phyloP scores from a whole-genome alignment of 108 stramenopile species.

The Fistulifera solaris region DNA sequence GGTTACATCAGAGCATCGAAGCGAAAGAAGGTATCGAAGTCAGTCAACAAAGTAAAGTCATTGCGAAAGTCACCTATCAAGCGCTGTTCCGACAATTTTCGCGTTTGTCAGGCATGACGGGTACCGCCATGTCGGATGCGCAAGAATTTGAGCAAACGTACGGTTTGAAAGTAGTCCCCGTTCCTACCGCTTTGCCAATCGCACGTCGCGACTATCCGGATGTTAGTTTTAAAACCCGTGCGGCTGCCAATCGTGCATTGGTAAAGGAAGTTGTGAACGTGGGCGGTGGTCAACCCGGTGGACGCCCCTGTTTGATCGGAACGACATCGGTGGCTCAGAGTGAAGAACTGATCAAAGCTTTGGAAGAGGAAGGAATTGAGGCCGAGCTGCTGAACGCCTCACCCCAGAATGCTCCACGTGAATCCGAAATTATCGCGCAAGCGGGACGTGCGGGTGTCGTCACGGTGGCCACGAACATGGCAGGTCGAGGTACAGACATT shows the following conservation, averaged over 20 bases:
- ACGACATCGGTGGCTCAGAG: conserved; percentile 89
- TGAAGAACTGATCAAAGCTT: conserved; percentile 64
- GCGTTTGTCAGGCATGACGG: conserved; percentile 89
- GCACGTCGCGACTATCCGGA: conserved; percentile 91
- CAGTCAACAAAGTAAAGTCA: conserved; percentile 82
- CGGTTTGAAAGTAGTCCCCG: conserved; percentile 63
- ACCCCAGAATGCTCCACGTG: conserved; percentile 84
- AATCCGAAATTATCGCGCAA: conserved; percentile 91
- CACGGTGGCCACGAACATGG: conserved; percentile 97
- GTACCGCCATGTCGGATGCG: conserved; percentile 87
- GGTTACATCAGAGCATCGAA: conserved; percentile 94
- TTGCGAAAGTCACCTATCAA: conserved; percentile 96
- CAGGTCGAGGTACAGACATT: conserved; percentile 95
- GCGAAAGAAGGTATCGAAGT: conserved; percentile 89
- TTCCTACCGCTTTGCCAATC: conserved; percentile 89
- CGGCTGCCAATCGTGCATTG: conserved; percentile 73
- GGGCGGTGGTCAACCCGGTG: conserved; percentile 55
- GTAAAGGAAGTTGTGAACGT: conserved; percentile 76
- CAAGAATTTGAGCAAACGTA: conserved; percentile 84
- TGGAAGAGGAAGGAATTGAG: conserved; percentile 74
- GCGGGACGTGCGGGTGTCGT: conserved; percentile 90
- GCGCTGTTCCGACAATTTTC: conserved; percentile 84
- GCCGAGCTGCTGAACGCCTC: conserved; percentile 87
- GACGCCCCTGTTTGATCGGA: conserved; percentile 89
- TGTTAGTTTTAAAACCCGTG: conserved; percentile 87